Evolutionary conservation across 2,329 filamentous ascomycete genomes (phyloP), one percentile per base, ranked within the genome.

Genomic region (Paramyrothecium roridum): DNA sequence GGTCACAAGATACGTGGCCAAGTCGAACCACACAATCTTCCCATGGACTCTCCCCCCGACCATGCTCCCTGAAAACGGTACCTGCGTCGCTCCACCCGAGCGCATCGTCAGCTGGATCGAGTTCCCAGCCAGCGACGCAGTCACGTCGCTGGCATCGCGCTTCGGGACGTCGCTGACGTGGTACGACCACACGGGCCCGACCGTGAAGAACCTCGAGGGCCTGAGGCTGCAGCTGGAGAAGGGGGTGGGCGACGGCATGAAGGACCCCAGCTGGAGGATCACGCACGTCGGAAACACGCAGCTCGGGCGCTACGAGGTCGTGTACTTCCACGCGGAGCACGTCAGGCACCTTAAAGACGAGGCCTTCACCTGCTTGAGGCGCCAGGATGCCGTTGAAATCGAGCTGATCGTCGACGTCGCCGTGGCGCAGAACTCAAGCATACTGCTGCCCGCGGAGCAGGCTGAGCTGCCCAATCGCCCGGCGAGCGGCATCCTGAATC

Each of bases 21-120:
- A 83, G 8, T 86, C 85, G 1, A 96, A 96, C 64, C 87, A 93
- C 69, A 93, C 89, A 0, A 87, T 90, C 64, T 98, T 92, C 66
- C 95, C 95, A 0, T 98, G 93, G 93, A 98, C 95, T 1, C 76
- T 99, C 0, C 93, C 95, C 0, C 77, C 79, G 1, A 80, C 84
- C 23, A 79, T 96, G 62, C 80, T 97, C 3, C 91, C 93, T 0
- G 73, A 76, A 11, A 85, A 96, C 64, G 93, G 89, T 1, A 88
- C 81, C n/a, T 96, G 91, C 62, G 81, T 87, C 4, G 84, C 83
- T 13, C 87, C 96, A 61, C 80, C 85, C 6, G 79, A 86, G 55
- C 87, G 88, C 19, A 80, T 88, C 11, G 89, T 91, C 3, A 86
- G 95, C 20, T 77, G 77, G 52, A 82, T 88, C 54, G 84, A 88